Percentiles rank a stretch among this genome's conserved stretches.
Conservation (phyloP, 768 basidiomycete species). For the Suillus luteus region DNA sequence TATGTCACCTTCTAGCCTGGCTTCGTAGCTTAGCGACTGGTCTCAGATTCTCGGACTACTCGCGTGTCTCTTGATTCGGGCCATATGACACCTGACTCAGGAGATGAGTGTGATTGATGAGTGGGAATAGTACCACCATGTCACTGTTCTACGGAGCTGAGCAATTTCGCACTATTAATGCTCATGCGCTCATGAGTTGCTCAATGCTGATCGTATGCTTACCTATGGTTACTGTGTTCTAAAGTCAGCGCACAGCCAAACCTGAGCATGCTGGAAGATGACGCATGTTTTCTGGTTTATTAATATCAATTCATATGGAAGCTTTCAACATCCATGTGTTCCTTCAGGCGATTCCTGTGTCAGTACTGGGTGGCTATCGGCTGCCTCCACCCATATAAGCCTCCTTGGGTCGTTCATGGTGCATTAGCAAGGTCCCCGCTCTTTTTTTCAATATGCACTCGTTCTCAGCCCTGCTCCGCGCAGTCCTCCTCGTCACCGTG, state of each 20-base stretch:
- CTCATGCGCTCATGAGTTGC: neutral
- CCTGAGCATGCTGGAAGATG: neutral
- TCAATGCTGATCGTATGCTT: neutral
- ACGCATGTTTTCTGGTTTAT: constrained; percentile 4
- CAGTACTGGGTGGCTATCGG: neutral
- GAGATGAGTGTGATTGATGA: neutral
- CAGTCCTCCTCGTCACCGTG: constrained; percentile 1
- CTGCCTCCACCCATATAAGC: neutral
- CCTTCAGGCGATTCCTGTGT: neutral
- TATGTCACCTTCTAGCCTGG: neutral
- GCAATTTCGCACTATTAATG: neutral
- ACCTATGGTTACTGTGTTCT: neutral
- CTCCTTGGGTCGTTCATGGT: neutral
- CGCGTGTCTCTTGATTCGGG: neutral
- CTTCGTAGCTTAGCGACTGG: neutral
- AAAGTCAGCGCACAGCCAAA: neutral
- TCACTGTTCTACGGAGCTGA: neutral
- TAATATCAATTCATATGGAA: neutral
- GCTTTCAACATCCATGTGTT: neutral
- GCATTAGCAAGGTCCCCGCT: no score
- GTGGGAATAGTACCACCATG: neutral
- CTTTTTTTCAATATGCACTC: constrained; percentile 2
- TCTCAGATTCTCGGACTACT: neutral
- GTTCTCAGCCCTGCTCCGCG: constrained; percentile 2
- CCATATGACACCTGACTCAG: neutral